Evolutionary conservation across 2,329 filamentous ascomycete genomes (phyloP).

Genomic region (Tolypocladium nubicola): DNA sequence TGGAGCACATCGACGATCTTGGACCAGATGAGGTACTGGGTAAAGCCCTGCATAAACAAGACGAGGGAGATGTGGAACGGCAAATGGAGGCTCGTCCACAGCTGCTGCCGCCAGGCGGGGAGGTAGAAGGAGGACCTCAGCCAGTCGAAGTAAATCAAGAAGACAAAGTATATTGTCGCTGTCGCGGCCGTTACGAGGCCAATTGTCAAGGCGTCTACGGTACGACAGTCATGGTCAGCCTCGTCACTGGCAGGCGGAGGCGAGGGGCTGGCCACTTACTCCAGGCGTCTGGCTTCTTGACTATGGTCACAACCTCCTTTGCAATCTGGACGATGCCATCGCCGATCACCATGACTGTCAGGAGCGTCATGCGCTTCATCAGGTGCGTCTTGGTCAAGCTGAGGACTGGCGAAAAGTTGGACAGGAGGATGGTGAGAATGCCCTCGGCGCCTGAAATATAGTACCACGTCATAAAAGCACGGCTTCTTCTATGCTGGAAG

Average conservation of each 20-base stretch:
- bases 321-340: conserved; percentile 53
- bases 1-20: conserved; percentile 24
- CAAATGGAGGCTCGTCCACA: conserved; percentile 48
- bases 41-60: conserved; percentile 51
- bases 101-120: conserved; percentile 45
- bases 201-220: conserved; percentile 24
- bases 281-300: conserved; percentile 29
- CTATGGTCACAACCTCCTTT: conserved; percentile 38
- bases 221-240: not conserved
- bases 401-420: conserved; percentile 42
- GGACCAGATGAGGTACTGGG: conserved; percentile 41
- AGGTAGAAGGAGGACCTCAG: conserved; percentile 49
- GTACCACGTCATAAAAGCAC: conserved; percentile 37
- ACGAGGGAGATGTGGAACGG: conserved; percentile 54
- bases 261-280: conserved; percentile 13
- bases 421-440: conserved; percentile 38
- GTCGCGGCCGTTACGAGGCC: conserved; percentile 27
- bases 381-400: conserved; percentile 53
- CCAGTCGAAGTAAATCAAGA: conserved; percentile 47
- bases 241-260: not conserved
- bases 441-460: conserved; percentile 42
- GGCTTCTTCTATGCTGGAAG: conserved; percentile 21
- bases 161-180: conserved; percentile 33
- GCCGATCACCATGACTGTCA: conserved; percentile 57
- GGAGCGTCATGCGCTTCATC: conserved; percentile 50